These are phyloP conservation scores for Chlamydomonas reinhardtii DNA, from an alignment of 163 green algal species.

Conservation along the genomic window DNA sequence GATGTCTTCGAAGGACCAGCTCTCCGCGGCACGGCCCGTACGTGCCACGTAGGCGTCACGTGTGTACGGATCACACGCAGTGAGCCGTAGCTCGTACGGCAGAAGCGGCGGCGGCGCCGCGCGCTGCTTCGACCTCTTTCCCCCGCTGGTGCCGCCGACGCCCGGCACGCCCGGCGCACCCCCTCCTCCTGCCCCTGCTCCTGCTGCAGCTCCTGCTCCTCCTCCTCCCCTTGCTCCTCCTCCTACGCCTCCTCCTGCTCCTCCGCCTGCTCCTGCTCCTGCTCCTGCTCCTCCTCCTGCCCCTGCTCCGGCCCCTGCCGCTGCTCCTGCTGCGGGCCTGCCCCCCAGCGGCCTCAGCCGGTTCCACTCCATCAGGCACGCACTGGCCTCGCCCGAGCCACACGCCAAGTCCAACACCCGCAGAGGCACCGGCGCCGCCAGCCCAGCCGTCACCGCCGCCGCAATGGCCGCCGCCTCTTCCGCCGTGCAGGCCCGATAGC, in stretches of 20 bases:
- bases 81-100: constrained; percentile 32
- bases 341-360: neutral
- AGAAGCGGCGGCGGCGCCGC: neutral
- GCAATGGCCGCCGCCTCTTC: neutral
- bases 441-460: too few species aligned
- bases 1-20: constrained; percentile 41
- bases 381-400: constrained; percentile 28
- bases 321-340: too few species aligned
- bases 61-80: constrained; percentile 45
- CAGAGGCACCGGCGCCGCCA: constrained; percentile 21
- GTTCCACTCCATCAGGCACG: constrained; percentile 19
- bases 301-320: neutral
- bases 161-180: too few species aligned
- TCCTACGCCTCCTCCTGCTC: too few species aligned
- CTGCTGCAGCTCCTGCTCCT: neutral
- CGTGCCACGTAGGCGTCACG: constrained; percentile 17
- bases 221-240: neutral
- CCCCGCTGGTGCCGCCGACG: neutral
- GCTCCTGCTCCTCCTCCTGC: too few species aligned
- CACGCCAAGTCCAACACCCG: constrained; percentile 30
- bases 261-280: too few species aligned
- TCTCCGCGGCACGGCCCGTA: neutral
- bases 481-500: too few species aligned
- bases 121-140: neutral
- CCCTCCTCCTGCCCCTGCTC: too few species aligned